Evolutionary conservation across 2,329 filamentous ascomycete species (phyloP), one percentile per base, ranked within the genome.

Genomic region (Pseudogymnoascus sp.): DNA sequence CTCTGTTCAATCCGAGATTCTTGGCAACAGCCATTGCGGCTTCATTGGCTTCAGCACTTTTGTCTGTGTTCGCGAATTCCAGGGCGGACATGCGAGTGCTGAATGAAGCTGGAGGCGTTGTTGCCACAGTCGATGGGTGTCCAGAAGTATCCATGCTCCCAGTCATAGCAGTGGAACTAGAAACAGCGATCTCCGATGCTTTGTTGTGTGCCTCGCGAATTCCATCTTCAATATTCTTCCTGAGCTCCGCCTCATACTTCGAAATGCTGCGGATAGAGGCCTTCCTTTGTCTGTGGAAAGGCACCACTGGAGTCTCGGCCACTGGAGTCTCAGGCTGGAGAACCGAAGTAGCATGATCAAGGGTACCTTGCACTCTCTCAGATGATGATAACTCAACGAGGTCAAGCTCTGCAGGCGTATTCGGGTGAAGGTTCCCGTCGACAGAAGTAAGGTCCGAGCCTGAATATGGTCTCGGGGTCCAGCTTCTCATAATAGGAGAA

Each of bases 381-480:
- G 47, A 7, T 18, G 47, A 2, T 6, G 28, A 43, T 1, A 12
- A 6, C 6, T 14, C 28, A 6, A 6, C 8, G 16, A 32, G 18
- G 32, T 14, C 28, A 16, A 5, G 9, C 6, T 30, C 47, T 38
- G 34, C 8, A 4, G 59, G 59, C 12, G 59, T 61, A 59, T 37
- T 58, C 0, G 9, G 30, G 34, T 60, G 59, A 14, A 30, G 2
- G 16, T 25, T 22, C 5, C 34, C 32, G 7, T 58, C 59, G 4
- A 58, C 30, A 16, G 41, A 58, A 35, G 47, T 61, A 2, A 61
- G 28, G n/a, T 61, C 59, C 12, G 59, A 61, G 25, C 30, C 47
- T 4, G 41, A 58, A 18, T 57, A 61, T 12, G 59, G 25, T 2
- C 59, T 61, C 14, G 59, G 59, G n/a, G 32, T 20, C 22, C 20